Evolutionary conservation across 768 basidiomycete species (phyloP), one percentile per base, ranked within the genome.

Genomic region (Boletus pseudopeckii): DNA sequence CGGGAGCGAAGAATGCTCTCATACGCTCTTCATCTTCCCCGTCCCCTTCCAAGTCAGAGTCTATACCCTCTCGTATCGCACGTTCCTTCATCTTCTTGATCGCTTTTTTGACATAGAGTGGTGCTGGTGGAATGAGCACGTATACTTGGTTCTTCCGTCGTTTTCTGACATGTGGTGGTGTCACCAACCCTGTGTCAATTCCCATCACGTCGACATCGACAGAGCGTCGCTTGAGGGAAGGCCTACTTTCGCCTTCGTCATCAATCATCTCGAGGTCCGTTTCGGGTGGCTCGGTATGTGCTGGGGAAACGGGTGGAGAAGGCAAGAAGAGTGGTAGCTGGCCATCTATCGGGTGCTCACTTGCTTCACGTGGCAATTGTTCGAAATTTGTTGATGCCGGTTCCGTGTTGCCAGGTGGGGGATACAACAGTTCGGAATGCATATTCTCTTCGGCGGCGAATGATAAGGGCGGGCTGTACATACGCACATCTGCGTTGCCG

Each of bases 291-390:
- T 59, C 56, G 24, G 58, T 59, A 5, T 43, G 48, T 18, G 53
- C 28, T 32, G 73, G 72, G 18, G 74, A 76, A 52, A 63, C 55
- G 1, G 73, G 67, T 7, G 75, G 75, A 38, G 79, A 81, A 36
- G 80, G 80, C 28, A 81, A 59, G 57, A 82, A 82, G 43, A 81
- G 67, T 28, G 80, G 80, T 14, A 74, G 56, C 45, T 63, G 70
- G 9, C 64, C 65, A 46, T 53, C 57, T 24, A 39, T 24, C 15
- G 11, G 30, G 17, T 40, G 53, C 15, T 48, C 56, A 32, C 41
- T 61, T 40, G 53, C 50, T 53, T 61, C 61, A 24, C 20, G 53
- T 41, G 59, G 54, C 14, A 50, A 51, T 24, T 41, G 44, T 7
- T 55, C 54, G 26, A 57, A 49, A 44, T 38, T 52, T 44, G 53